Conservation (phyloP, 2,329 filamentous ascomycete species). For the Calonectria hawksworthii region DNA sequence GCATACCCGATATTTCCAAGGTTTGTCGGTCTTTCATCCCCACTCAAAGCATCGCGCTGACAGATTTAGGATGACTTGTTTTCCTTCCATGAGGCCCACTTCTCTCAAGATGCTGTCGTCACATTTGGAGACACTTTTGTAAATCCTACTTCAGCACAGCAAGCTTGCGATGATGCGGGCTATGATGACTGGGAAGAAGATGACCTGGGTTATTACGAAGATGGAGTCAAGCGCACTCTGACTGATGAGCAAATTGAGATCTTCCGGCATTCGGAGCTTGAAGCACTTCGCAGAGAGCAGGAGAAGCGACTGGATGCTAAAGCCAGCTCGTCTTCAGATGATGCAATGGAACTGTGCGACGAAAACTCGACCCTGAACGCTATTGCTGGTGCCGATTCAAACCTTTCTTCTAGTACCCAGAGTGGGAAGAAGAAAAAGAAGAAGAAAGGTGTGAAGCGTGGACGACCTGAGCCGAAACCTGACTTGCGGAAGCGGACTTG, state of each 20-base stretch:
- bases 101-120: constrained; percentile 62
- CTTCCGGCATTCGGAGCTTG: constrained; percentile 90
- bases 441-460: constrained; percentile 56
- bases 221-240: constrained; percentile 89
- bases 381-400: constrained; percentile 25
- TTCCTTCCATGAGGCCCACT: constrained; percentile 72
- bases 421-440: constrained; percentile 49
- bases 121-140: constrained; percentile 64
- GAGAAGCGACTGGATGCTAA: constrained; percentile 47
- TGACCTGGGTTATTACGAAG: constrained; percentile 84
- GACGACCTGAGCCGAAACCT: constrained; percentile 64
- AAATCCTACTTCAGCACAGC: constrained; percentile 45
- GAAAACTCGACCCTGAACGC: constrained; percentile 11
- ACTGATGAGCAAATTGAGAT: constrained; percentile 93
- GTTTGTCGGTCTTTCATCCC: constrained; percentile 32
- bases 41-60: constrained; percentile 34
- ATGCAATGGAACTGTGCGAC: constrained; percentile 32
- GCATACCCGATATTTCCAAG: constrained; percentile 43
- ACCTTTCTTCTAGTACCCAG: constrained; percentile 28
- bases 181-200: constrained; percentile 66
- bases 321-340: constrained; percentile 28
- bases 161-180: constrained; percentile 47
- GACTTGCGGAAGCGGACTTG: constrained; percentile 77
- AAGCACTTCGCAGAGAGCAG: constrained; percentile 73
- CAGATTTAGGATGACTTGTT: constrained; percentile 69